phyloP scores from a whole-genome alignment of 148 eudicot genomes.

The Amaranthus hypochondriacus region DNA sequence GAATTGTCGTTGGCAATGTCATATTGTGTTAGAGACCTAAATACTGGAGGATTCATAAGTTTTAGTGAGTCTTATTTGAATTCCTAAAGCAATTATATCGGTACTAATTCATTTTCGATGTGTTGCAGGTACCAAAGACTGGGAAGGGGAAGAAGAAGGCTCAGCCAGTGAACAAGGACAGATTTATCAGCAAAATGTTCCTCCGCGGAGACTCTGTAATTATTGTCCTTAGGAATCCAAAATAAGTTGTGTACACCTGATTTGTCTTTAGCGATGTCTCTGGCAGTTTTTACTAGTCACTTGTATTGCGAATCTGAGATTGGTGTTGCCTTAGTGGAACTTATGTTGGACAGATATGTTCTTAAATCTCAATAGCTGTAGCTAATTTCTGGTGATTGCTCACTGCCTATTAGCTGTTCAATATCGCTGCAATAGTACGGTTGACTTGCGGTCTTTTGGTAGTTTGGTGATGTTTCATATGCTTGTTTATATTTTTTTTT shows the following conservation, averaged over 20 bases:
- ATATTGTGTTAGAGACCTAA: too few relatives aligned
- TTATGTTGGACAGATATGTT: background rate
- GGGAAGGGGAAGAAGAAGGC: conserved; percentile 98
- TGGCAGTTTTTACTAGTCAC: background rate
- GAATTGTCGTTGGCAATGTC: too few relatives aligned
- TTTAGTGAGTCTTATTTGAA: too few relatives aligned
- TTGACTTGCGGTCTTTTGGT: background rate
- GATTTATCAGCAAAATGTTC: conserved; percentile 96
- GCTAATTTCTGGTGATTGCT: background rate
- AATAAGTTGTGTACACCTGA: conserved; percentile 28
- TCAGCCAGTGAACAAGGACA: conserved; percentile 79
- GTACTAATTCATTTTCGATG: background rate
- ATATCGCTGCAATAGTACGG: background rate
- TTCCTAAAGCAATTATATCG: background rate
- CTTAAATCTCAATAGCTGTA: background rate
- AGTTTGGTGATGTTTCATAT: too few relatives aligned
- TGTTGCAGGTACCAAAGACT: conserved; percentile 75
- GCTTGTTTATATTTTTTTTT: too few relatives aligned
- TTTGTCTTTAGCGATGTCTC: background rate
- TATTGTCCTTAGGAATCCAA: conserved; percentile 87
- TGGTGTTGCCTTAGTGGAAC: background rate
- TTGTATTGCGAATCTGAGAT: conserved; percentile 1
- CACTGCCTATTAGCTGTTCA: background rate
- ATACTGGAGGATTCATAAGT: too few relatives aligned
- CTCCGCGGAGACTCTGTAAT: conserved; percentile 93